These are phyloP conservation scores for Plasmodium coatneyi DNA, from an alignment of 169 alveolate species.

Conservation along the genomic window DNA sequence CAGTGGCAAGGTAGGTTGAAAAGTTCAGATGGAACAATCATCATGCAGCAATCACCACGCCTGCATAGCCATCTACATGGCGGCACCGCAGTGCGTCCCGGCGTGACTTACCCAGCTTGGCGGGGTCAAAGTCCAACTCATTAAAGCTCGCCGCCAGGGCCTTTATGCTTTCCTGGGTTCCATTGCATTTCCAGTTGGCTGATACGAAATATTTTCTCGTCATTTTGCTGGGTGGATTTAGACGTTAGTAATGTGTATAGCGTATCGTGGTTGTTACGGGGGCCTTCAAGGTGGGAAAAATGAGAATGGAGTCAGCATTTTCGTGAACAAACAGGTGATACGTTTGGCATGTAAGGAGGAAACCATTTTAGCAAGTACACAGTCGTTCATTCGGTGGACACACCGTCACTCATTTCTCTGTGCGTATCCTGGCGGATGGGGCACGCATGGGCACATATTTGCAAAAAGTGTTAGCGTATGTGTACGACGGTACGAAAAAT, in stretches of 20 bases:
- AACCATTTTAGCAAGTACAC: not conserved
- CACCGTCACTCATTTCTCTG: not conserved
- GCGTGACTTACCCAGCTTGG: slow-evolving; percentile 69
- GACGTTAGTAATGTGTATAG: not conserved
- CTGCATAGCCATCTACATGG: not conserved
- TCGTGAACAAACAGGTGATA: not conserved
- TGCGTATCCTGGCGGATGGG: not conserved
- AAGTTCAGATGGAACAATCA: not conserved
- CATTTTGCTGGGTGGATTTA: slow-evolving; percentile 64
- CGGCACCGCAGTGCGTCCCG: not conserved
- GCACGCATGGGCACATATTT: not conserved
- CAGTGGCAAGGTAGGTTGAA: not conserved
- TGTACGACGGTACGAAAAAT: not conserved
- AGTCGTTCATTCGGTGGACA: not conserved
- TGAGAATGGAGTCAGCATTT: not conserved
- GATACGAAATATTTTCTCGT: slow-evolving; percentile 92
- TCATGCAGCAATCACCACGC: not conserved
- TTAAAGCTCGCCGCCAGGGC: slow-evolving; percentile 84
- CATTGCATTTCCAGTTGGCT: slow-evolving; percentile 97
- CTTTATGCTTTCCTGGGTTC: slow-evolving; percentile 88
- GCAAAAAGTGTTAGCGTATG: not conserved
- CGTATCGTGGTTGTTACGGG: not conserved
- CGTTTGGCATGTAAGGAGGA: not conserved
- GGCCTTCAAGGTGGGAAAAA: not conserved
- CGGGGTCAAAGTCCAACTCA: slow-evolving; percentile 77